Percentiles rank a stretch among this genome's conserved stretches.
Evolutionary conservation across 805 yeast genomes (phyloP).

Genomic region (Komagataella kurtzmanii): DNA sequence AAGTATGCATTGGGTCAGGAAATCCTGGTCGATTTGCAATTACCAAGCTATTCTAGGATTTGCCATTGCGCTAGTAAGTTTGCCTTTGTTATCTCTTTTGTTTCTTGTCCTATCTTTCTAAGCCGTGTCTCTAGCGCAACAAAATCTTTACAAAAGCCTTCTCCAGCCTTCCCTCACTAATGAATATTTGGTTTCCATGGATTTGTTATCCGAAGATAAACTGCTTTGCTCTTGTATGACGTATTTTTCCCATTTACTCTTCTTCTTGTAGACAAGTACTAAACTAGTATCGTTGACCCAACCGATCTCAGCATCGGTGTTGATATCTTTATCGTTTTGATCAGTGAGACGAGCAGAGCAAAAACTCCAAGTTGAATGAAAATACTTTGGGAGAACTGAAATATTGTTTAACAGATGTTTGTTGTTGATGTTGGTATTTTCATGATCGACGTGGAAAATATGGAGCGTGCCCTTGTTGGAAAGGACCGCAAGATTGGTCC

Average conservation of each 20-base stretch:
- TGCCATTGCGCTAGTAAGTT: neutral
- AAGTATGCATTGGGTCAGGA: neutral
- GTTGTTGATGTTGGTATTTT: conserved; percentile 24
- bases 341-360: conserved; percentile 45
- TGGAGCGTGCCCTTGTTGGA: conserved; percentile 88
- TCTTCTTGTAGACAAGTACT: conserved; percentile 60
- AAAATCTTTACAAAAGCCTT: neutral
- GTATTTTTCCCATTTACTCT: conserved; percentile 81
- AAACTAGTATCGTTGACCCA: conserved; percentile 71
- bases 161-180: neutral
- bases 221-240: conserved; percentile 35
- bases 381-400: conserved; percentile 58
- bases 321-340: conserved; percentile 17
- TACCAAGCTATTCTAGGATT: neutral
- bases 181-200: neutral
- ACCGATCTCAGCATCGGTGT: conserved; percentile 25
- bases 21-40: neutral
- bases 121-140: neutral
- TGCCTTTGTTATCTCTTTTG: neutral
- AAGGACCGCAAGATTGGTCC: conserved; percentile 65
- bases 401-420: conserved; percentile 53
- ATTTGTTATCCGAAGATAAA: neutral
- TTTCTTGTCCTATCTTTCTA: neutral
- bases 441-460: conserved; percentile 38
- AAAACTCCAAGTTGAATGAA: conserved; percentile 81